Evolutionary conservation across 106 monocot species (phyloP).

Genomic region (Apostasia shenzhenica): DNA sequence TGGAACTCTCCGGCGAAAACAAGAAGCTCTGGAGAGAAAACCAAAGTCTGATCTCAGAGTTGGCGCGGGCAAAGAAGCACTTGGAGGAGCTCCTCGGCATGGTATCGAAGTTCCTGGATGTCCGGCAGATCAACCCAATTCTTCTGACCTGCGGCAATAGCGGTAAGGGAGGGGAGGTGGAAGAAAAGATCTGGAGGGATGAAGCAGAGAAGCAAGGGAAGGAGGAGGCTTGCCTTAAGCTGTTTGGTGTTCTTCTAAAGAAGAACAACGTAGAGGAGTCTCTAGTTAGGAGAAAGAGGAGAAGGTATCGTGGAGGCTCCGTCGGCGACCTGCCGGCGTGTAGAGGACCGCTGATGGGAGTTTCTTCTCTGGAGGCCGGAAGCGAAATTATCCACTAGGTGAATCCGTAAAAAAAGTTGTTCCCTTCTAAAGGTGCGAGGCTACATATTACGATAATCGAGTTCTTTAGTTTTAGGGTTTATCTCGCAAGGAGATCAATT

Average conservation of each 20-base stretch:
- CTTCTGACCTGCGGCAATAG: neutral
- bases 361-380: neutral
- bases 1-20: constrained; percentile 45
- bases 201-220: constrained; percentile 2
- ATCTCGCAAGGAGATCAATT: no score
- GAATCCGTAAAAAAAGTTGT: no score
- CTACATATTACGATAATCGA: no score
- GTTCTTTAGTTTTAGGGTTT: no score
- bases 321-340: neutral
- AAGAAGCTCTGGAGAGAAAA: constrained; percentile 59
- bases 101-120: constrained; percentile 39
- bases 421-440: no score
- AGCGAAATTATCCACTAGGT: no score
- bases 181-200: neutral
- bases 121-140: constrained; percentile 11
- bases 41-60: constrained; percentile 37
- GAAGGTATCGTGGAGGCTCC: constrained; percentile 16
- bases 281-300: neutral
- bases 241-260: constrained; percentile 39
- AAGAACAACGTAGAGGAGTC: neutral
- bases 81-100: constrained; percentile 39
- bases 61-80: constrained; percentile 34
- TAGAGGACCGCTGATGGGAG: neutral
- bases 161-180: neutral
- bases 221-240: constrained; percentile 10